Base-by-base conservation (phyloP, 148 eudicot genomes). In the Simmondsia chinensis region DNA sequence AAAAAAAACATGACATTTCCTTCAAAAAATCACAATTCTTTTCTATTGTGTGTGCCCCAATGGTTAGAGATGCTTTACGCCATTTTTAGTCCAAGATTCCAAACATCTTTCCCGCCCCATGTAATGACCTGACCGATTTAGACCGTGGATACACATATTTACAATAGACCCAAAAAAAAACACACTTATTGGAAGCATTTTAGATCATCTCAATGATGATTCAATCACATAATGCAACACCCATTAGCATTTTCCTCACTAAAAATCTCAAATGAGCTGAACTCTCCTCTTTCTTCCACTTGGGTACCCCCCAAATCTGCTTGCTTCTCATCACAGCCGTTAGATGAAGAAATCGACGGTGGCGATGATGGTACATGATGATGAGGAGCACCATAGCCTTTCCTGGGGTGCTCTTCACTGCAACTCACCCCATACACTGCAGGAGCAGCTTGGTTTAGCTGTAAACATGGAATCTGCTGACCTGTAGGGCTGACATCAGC, bases 191-290 rank as follows among this genome's bases (percentile, higher is more conserved):
- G n/a, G n/a, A n/a, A n/a, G n/a, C n/a, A n/a, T n/a, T n/a, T n/a
- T n/a, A n/a, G n/a, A n/a, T n/a, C n/a, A n/a, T n/a, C n/a, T n/a
- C n/a, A n/a, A n/a, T n/a, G n/a, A n/a, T n/a, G n/a, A n/a, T n/a
- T n/a, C n/a, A n/a, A 38, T 75, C 77, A 84, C 88, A 84, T 84
- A 24, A 84, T 43, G 33, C 63, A 59, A 36, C 88, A 84, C 18
- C 73, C 82, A 46, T 71, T 70, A 36, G 95, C 71, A 54, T 85
- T 75, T 38, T 85, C 95, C 36, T 85, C 89, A 44, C 89, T 85
- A 46, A 80, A 62, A 20, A 85, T 67, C 43, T 63, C 59, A 30
- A 85, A 77, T 12, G 82, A 41, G 26, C 64, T 66, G 54, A 63
- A 61, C n/a, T n/a, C n/a, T n/a, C n/a, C n/a, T n/a, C n/a, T n/a